A percentile compares a stretch with the other conserved stretches of the same genome.
These are phyloP conservation scores for Dichomitus squalens DNA, from an alignment of 1,284 basidiomycete species.

Conservation along the genomic window DNA sequence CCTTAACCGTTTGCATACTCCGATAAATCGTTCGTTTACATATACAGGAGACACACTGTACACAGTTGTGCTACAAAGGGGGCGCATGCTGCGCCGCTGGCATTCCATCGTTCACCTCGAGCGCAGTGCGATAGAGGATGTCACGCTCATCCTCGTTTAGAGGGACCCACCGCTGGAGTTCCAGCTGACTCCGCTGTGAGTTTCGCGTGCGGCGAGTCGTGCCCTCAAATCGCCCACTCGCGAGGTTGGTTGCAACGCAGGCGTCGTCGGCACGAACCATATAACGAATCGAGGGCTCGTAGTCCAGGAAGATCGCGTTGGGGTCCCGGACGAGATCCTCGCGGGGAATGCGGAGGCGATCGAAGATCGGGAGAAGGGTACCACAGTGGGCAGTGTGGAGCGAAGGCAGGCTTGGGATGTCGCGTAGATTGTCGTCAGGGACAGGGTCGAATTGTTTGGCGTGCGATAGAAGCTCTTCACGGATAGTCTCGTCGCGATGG, in stretches of 20 bases:
- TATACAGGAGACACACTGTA: too few relatives aligned
- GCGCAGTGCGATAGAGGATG: conserved; percentile 13
- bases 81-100: too few relatives aligned
- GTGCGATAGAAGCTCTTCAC: conserved; percentile 4
- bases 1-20: too few relatives aligned
- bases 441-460: background rate
- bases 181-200: conserved; percentile 11
- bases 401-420: conserved; percentile 6
- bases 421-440: background rate
- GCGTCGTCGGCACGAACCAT: conserved; percentile 18
- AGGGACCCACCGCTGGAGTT: conserved; percentile 4
- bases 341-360: conserved; percentile 9
- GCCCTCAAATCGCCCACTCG: conserved; percentile 7
- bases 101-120: background rate
- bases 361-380: conserved; percentile 8
- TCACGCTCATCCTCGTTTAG: conserved; percentile 11
- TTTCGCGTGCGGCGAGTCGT: conserved; percentile 18
- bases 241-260: background rate
- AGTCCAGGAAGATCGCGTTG: conserved; percentile 16
- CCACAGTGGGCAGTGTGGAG: conserved; percentile 10
- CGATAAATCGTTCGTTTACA: too few relatives aligned
- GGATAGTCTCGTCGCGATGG: conserved; percentile 12
- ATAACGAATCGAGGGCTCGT: conserved; percentile 20
- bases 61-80: too few relatives aligned
- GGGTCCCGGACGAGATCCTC: conserved; percentile 17